Base-by-base conservation (phyloP, 2,329 filamentous ascomycete species). In the Trichoderma guizhouense region DNA sequence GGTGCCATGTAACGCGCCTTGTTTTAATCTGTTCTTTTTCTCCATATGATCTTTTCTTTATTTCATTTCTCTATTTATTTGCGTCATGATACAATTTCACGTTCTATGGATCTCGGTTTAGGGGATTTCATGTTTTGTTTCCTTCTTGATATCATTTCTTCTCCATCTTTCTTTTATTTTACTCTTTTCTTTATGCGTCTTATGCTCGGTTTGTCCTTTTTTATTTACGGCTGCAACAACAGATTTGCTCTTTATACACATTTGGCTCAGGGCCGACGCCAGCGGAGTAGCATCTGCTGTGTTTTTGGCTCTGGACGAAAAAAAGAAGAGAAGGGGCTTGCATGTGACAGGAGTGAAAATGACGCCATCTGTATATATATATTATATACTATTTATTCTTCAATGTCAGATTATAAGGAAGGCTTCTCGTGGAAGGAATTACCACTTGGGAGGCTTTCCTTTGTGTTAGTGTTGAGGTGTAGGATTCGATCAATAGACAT, bases 1-100 rank as follows among this genome's bases (percentile, higher is more conserved):
- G 83, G 82, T 68, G 81, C 86, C 78, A 84, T 86, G 81, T 84
- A 80, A 81, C 26, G 21, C 32, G 51, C 30, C 30, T 39, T 26
- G 39, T 21, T 51, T 51, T 58, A 36, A 63, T 70, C 62, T 73
- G 57, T 34, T 32, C 57, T 60, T 60, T 24, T 58, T 60, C n/a
- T 51, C 9, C 57, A 60, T 21, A 34, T 60, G 57, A 60, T 43
- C 24, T 63, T 63, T 30, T 72, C 72, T 72, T 68, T 47, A 70
- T 72, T 58, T 70, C 34, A 62, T 67, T 73, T 71, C 74, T 77
- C 73, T 74, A 72, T 71, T 73, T 74, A 72, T 71, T 73, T 51
- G 61, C 69, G 53, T 71, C 39, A 66, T 26, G 69, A 70, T 63
- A 70, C 51, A 62, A 71, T 73, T 60, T 69, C 73, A 72, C 73